A percentile compares a stretch with the other conserved stretches of the same genome.
These are phyloP conservation scores for Eucalyptus caleyi DNA, from an alignment of 345 rosid species.

Conservation along the genomic window DNA sequence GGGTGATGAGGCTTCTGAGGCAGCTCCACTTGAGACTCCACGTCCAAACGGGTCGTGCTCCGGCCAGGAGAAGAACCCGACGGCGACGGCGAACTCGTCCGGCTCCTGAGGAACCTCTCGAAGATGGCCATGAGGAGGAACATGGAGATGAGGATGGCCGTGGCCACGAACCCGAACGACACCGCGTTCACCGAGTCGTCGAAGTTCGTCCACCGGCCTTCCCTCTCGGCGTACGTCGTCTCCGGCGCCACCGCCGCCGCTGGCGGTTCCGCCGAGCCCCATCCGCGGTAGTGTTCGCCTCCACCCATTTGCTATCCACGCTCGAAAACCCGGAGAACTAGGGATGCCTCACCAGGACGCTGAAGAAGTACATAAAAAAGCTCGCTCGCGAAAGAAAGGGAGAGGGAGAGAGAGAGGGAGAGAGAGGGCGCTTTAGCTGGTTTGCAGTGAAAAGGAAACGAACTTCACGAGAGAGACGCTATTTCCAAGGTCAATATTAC, in stretches of 20 bases:
- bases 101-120: slow-evolving; percentile 40
- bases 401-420: background rate
- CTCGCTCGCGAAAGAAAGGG: background rate
- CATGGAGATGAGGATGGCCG: slow-evolving; percentile 74
- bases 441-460: background rate
- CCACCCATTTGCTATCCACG: background rate
- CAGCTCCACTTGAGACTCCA: slow-evolving; percentile 20
- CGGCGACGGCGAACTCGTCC: background rate
- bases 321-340: background rate
- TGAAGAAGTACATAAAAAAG: background rate
- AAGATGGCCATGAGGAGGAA: slow-evolving; percentile 79
- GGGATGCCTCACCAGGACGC: background rate
- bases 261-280: background rate
- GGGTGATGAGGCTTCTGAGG: background rate
- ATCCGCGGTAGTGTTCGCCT: background rate
- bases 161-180: slow-evolving; percentile 78
- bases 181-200: slow-evolving; percentile 82
- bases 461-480: background rate
- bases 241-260: background rate
- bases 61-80: background rate
- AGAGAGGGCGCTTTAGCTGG: background rate
- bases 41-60: slow-evolving; percentile 6
- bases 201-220: slow-evolving; percentile 46
- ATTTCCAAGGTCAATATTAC: background rate
- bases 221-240: slow-evolving; percentile 8